Evolutionary conservation across 2,329 filamentous ascomycete genomes (phyloP).

Genomic region (Xylariaceae sp.): DNA sequence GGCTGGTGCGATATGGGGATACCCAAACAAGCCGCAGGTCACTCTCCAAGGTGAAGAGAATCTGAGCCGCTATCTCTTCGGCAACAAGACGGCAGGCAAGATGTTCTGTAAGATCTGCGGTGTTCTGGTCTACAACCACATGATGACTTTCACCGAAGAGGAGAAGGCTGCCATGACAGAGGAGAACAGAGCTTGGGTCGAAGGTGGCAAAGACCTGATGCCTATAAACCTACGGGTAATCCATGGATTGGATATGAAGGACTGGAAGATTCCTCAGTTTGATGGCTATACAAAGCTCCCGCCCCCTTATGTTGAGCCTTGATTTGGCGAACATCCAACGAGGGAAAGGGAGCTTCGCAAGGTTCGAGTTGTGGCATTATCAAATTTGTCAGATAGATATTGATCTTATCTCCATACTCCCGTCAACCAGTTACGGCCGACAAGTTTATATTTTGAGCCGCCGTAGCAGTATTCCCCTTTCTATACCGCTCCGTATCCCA

Average conservation of each 20-base stretch:
- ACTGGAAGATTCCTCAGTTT: conserved; percentile 14
- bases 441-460: no score
- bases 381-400: no score
- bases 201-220: conserved; percentile 9
- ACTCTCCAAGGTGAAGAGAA: conserved; percentile 38
- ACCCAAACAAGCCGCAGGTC: conserved; percentile 38
- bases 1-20: conserved; percentile 44
- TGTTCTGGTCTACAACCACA: conserved; percentile 37
- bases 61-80: conserved; percentile 38
- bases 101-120: conserved; percentile 48
- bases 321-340: not conserved
- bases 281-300: conserved; percentile 21
- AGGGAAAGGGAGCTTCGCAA: not conserved
- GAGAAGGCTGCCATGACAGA: conserved; percentile 33
- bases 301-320: conserved; percentile 35
- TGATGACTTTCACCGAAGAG: conserved; percentile 32
- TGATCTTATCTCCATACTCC: no score
- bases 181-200: conserved; percentile 14
- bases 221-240: conserved; percentile 29
- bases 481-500: conserved; percentile 43
- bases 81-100: conserved; percentile 33
- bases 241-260: conserved; percentile 21
- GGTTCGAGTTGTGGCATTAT: no score
- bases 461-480: conserved; percentile 6
- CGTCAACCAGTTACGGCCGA: no score